These are phyloP conservation scores for Amphicarpaea edgeworthii DNA, from an alignment of 306 rosid species.

Conservation along the genomic window DNA sequence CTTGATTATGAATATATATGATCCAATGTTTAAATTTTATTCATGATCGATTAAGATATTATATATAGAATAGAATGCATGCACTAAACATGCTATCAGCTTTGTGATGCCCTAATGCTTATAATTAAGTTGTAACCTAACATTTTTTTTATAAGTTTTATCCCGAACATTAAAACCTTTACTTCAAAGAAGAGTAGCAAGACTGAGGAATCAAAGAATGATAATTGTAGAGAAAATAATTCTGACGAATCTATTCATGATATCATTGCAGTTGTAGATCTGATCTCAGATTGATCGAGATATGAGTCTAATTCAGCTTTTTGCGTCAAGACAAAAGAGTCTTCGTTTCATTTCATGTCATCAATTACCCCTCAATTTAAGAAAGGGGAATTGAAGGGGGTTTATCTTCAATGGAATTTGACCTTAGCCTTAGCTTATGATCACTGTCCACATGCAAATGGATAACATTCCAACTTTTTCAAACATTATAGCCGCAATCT, in stretches of 20 bases:
- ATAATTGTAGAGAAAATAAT: too few species aligned
- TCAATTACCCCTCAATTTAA: conserved; percentile 12
- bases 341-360: background rate
- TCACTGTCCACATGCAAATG: conserved; percentile 18
- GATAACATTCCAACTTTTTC: conserved; percentile 35
- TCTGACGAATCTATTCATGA: too few species aligned
- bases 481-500: conserved; percentile 6
- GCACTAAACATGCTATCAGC: background rate
- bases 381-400: background rate
- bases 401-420: background rate
- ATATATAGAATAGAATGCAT: background rate
- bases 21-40: background rate
- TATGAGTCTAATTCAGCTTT: conserved; percentile 31
- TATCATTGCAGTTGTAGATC: conserved; percentile 47
- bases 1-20: background rate
- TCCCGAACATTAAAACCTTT: too few species aligned
- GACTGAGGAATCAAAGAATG: background rate
- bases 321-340: conserved; percentile 35
- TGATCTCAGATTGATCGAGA: conserved; percentile 4
- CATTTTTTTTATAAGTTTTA: background rate
- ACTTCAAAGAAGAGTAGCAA: background rate
- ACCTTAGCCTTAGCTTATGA: background rate
- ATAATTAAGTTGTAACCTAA: background rate
- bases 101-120: background rate
- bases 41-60: background rate